Evolutionary conservation across 805 yeast genomes (phyloP).

Genomic region (Zygosaccharomyces kombuchaensis): DNA sequence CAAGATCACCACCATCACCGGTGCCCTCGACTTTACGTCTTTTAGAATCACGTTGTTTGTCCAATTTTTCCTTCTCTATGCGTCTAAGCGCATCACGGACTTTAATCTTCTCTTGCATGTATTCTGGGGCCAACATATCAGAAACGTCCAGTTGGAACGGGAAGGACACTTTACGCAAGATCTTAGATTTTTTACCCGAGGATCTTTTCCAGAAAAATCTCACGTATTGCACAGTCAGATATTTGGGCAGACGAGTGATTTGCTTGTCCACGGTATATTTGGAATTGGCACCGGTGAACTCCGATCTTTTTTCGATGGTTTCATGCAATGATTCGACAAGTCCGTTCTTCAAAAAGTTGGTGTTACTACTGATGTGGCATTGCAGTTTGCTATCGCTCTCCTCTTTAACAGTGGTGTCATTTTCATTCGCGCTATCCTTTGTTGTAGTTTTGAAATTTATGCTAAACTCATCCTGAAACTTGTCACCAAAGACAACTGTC

Average conservation of each 20-base stretch:
- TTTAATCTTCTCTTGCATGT: constrained; percentile 60
- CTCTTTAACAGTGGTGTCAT: constrained; percentile 46
- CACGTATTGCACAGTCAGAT: constrained; percentile 85
- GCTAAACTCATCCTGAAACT: constrained; percentile 53
- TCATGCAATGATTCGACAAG: constrained; percentile 70
- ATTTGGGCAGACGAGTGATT: constrained; percentile 78
- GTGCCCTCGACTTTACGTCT: constrained; percentile 40
- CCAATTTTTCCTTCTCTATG: constrained; percentile 69
- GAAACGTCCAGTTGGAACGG: constrained; percentile 89
- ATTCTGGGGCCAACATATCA: constrained; percentile 77
- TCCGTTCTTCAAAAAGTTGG: constrained; percentile 88
- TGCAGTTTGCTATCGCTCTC: constrained; percentile 61
- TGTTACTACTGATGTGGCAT: constrained; percentile 82
- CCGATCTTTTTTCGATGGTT: constrained; percentile 70
- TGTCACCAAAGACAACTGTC: constrained; percentile 42
- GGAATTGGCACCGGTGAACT: constrained; percentile 65
- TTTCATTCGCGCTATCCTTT: constrained; percentile 53
- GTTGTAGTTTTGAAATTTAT: constrained; percentile 60
- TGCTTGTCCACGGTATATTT: constrained; percentile 53
- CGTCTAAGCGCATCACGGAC: constrained; percentile 74
- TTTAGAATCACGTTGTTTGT: constrained; percentile 66
- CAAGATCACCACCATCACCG: constrained; percentile 15
- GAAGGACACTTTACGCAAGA: constrained; percentile 87
- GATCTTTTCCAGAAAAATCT: constrained; percentile 96
- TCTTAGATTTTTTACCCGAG: constrained; percentile 84